A percentile compares a stretch with the other conserved stretches of the same genome.
Conservation (phyloP, 2,329 filamentous ascomycete genomes). For the Pestalotiopsis sp. region DNA sequence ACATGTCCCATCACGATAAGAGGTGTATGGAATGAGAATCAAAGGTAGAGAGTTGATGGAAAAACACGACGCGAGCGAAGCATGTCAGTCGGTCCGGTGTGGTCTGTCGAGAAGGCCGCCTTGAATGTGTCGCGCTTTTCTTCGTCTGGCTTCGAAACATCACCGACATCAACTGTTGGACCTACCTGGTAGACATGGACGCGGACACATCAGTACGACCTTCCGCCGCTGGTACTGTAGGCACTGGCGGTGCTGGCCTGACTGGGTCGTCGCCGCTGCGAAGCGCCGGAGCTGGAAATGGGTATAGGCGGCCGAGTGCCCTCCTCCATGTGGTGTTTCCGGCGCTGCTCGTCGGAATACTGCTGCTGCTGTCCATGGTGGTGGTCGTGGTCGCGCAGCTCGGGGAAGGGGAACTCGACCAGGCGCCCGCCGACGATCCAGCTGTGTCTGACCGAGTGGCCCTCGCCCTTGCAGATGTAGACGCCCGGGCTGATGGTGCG, state of each 20-base stretch:
- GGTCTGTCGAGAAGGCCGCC: background rate
- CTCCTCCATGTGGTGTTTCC: slow-evolving; percentile 8
- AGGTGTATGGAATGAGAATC: background rate
- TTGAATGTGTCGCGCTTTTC: background rate
- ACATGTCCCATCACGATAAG: background rate
- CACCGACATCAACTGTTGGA: background rate
- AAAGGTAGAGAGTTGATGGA: background rate
- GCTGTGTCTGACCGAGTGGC: slow-evolving; percentile 15
- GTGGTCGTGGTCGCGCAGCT: background rate
- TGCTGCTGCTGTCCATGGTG: background rate
- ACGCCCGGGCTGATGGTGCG: slow-evolving; percentile 15
- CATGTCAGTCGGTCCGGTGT: background rate
- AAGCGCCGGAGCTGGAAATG: slow-evolving; percentile 1
- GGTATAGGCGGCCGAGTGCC: slow-evolving; percentile 6
- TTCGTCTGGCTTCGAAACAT: background rate
- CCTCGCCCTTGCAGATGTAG: slow-evolving; percentile 18
- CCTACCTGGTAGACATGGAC: background rate
- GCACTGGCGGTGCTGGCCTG: background rate
- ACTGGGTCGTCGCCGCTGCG: background rate
- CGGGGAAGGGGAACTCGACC: slow-evolving; percentile 14
- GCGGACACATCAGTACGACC: background rate
- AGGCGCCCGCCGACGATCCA: slow-evolving; percentile 17
- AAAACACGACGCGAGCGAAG: background rate
- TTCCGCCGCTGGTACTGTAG: background rate
- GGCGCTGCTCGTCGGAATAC: background rate